Evolutionary conservation across 2,329 filamentous ascomycete genomes (phyloP), one percentile per base, ranked within the genome.

Genomic region (Sporothrix protearum): DNA sequence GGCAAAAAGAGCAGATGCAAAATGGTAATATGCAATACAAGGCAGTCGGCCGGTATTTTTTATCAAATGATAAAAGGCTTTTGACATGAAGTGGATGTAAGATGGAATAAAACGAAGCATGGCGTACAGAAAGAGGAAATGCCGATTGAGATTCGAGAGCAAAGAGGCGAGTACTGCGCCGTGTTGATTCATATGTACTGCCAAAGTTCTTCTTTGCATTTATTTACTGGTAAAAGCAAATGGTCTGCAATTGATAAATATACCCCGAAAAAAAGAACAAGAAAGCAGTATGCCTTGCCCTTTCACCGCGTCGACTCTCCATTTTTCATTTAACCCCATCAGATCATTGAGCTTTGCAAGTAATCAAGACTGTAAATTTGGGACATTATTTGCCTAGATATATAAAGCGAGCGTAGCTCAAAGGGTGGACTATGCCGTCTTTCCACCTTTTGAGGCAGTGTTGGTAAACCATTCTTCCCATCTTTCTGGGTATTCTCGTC

Each of bases 401-500:
- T 45, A 47, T 64, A 64, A 64, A 57, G 39, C 61, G 63, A 66
- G 47, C 53, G 47, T 51, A 53, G n/a, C 16, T 25, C 36, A 36
- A 68, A 47, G 9, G 49, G 30, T n/a, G 57, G 33, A 53, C 3
- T 39, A 14, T 25, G 9, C 30, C 30, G 3, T 45, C 66, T n/a
- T 25, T 8, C 25, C 28, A 16, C 22, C n/a, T 28, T 36, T 28
- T 16, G 4, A 55, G 19, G 22, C 25, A 16, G 36, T 33, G 49
- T 55, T 42, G 39, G 19, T 55, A 5, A 45, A 51, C 25, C 30
- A 8, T 55, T 49, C 66, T 68, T 55, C 42, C 66, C 66, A 55
- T 55, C 28, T 42, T 45, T 68, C 49, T 69, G 51, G 67, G 67
- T 69, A 69, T 69, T 55, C 63, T 22, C 42, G 30, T 69, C 14